phyloP scores from a whole-genome alignment of 371 early-diverging fungal genomes.

The Lichtheimia corymbifera region DNA sequence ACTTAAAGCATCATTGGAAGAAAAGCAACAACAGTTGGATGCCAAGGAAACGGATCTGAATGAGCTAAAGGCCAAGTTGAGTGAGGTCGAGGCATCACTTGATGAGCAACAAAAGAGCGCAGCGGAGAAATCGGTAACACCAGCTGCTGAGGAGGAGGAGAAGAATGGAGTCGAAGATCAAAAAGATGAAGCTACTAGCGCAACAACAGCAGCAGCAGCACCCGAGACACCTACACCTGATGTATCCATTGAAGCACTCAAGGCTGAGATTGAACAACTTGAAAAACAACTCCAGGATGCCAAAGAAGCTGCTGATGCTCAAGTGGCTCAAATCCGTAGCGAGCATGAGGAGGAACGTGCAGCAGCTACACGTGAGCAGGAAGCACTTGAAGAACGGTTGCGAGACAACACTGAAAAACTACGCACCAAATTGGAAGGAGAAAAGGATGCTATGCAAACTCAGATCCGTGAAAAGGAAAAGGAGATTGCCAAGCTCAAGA shows the following conservation, averaged over 20 bases:
- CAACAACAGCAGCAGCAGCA: neutral
- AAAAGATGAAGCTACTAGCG: neutral
- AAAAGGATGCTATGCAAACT: constrained; percentile 19
- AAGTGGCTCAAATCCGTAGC: neutral
- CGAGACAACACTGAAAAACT: constrained; percentile 23
- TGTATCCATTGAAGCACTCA: neutral
- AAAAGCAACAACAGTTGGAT: constrained; percentile 18
- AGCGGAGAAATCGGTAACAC: neutral
- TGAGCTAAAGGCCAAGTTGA: constrained; percentile 12
- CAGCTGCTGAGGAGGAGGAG: neutral
- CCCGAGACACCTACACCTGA: neutral
- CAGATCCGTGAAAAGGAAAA: constrained; percentile 19
- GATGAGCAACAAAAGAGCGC: constrained; percentile 6
- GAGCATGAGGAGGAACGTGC: constrained; percentile 19
- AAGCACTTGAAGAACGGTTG: constrained; percentile 13
- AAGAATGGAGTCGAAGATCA: constrained; percentile 1
- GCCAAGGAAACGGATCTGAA: constrained; percentile 18
- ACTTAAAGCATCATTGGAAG: constrained; percentile 13
- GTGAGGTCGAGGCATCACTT: constrained; percentile 11
- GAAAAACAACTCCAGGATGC: constrained; percentile 6
- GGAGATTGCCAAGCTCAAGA: constrained; percentile 23
- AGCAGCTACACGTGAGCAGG: constrained; percentile 10
- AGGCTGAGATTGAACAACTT: neutral
- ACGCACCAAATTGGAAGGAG: constrained; percentile 25
- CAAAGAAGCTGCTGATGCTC: constrained; percentile 6